Evolutionary conservation across 2,329 filamentous ascomycete species (phyloP).

Genomic region (Coniochaeta ligniaria): DNA sequence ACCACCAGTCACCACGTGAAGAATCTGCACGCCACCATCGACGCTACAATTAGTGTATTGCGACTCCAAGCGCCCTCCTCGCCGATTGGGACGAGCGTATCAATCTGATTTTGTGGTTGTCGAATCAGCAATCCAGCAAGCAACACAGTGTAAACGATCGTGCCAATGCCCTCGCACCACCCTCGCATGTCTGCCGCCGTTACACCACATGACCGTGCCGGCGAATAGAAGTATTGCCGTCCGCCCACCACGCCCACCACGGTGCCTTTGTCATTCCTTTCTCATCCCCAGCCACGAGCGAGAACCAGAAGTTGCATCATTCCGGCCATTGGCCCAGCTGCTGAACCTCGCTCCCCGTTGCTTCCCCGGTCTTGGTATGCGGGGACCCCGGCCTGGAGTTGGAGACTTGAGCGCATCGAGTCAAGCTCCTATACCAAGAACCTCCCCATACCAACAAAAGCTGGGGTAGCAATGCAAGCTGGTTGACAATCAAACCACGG

Average conservation of each 20-base stretch:
- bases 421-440: background rate
- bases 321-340: background rate
- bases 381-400: background rate
- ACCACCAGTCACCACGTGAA: background rate
- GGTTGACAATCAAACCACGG: background rate
- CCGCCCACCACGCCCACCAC: background rate
- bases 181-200: background rate
- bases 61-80: background rate
- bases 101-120: background rate
- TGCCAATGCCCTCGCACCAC: background rate
- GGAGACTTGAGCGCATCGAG: background rate
- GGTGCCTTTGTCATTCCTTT: slow-evolving; percentile 1
- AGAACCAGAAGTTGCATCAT: background rate
- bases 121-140: background rate
- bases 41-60: background rate
- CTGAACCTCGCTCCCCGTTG: background rate
- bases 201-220: slow-evolving; percentile 1
- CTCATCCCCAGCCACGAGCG: background rate
- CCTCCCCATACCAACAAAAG: background rate
- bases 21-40: background rate
- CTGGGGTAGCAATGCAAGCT: background rate
- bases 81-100: background rate
- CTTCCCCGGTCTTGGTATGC: background rate
- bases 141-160: background rate
- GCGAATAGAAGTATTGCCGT: background rate